Conservation (phyloP, 2,329 filamentous ascomycete genomes). For the Pseudogymnoascus sp. region DNA sequence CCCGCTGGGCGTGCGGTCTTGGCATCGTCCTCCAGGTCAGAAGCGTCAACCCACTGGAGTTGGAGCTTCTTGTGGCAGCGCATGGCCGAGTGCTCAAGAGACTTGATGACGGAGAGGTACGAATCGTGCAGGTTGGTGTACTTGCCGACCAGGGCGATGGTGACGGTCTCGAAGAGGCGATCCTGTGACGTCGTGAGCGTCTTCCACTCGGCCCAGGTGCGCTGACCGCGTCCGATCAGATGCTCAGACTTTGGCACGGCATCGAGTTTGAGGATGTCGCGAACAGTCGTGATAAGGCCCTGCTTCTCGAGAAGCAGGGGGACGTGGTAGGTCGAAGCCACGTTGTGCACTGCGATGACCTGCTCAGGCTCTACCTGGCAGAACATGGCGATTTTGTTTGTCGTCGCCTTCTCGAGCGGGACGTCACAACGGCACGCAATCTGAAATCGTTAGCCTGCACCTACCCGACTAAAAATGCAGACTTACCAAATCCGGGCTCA, state of each 20-base stretch:
- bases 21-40: conserved; percentile 66
- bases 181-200: conserved; percentile 59
- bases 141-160: conserved; percentile 86
- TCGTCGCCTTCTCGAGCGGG: conserved; percentile 62
- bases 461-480: background rate
- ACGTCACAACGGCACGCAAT: conserved; percentile 89
- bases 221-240: conserved; percentile 53
- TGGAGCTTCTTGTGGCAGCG: conserved; percentile 70
- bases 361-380: conserved; percentile 83
- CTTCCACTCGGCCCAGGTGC: conserved; percentile 76
- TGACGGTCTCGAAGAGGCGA: conserved; percentile 59
- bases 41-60: conserved; percentile 76
- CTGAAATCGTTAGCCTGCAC: conserved; percentile 33
- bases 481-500: conserved; percentile 60
- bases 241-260: conserved; percentile 42
- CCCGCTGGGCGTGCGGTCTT: conserved; percentile 56
- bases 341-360: conserved; percentile 82
- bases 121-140: conserved; percentile 80
- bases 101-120: conserved; percentile 77
- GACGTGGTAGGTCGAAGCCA: conserved; percentile 87
- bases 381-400: conserved; percentile 80
- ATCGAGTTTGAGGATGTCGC: conserved; percentile 57
- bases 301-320: conserved; percentile 85
- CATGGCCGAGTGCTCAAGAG: conserved; percentile 89
- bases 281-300: conserved; percentile 61